These are phyloP conservation scores for Saccharum officinarum DNA, from an alignment of 176 grass and related monocot species.

Conservation along the genomic window DNA sequence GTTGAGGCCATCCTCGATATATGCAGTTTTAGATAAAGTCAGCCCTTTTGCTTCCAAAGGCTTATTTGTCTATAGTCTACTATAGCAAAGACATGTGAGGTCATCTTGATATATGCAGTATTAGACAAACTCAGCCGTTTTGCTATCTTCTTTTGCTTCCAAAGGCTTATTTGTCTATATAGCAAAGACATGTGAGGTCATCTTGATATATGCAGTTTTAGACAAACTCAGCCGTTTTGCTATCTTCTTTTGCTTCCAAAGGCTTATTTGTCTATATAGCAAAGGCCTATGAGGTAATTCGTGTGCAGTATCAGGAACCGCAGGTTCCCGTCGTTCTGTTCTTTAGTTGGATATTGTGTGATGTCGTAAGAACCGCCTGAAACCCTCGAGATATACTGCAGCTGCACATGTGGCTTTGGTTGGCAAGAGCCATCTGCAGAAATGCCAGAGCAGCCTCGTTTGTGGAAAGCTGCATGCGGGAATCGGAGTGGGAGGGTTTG, in stretches of 20 bases:
- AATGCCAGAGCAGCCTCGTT: not conserved
- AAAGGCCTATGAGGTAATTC: not conserved
- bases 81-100: constrained; percentile 18
- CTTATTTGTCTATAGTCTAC: constrained; percentile 13
- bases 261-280: not conserved
- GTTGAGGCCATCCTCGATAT: not conserved
- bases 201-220: not conserved
- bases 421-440: not conserved
- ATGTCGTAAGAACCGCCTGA: not conserved
- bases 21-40: not conserved
- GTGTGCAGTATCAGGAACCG: not conserved
- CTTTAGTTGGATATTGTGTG: not conserved
- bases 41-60: not conserved
- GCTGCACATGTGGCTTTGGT: not conserved
- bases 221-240: not conserved
- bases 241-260: not conserved
- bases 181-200: not conserved
- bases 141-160: constrained; percentile 2
- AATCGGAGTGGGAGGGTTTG: no score
- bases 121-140: not conserved
- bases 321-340: not conserved
- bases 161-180: not conserved
- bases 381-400: not conserved
- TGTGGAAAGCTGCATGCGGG: no score
- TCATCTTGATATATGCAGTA: not conserved